phyloP scores from a whole-genome alignment of 139 green algal genomes.

The Closterium sp. region DNA sequence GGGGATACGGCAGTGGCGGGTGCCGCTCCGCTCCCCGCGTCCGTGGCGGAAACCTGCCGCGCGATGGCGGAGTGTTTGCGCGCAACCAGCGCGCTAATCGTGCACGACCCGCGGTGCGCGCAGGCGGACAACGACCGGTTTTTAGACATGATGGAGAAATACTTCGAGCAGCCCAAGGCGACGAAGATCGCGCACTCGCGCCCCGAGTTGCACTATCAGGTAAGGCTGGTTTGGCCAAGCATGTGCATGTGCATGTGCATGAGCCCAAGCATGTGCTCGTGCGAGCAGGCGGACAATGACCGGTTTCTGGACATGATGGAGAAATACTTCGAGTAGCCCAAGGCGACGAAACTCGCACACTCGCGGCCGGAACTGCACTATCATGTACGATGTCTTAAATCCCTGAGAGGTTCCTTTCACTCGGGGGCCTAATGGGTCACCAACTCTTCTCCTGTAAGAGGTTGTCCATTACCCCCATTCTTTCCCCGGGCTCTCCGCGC shows the following conservation, averaged over 20 bases:
- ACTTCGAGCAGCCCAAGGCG: constrained; percentile 68
- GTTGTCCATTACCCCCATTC: no score
- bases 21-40: neutral
- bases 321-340: constrained; percentile 71
- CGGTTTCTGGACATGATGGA: constrained; percentile 83
- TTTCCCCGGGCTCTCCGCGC: no score
- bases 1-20: neutral
- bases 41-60: neutral
- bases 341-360: constrained; percentile 67
- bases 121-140: constrained; percentile 69
- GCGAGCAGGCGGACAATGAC: constrained; percentile 39
- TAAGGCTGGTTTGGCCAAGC: no score
- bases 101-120: constrained; percentile 74
- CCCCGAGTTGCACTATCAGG: constrained; percentile 75
- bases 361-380: constrained; percentile 69
- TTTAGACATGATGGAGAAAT: constrained; percentile 81
- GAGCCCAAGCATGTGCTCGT: no score
- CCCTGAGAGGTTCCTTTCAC: no score
- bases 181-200: constrained; percentile 69
- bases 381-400: constrained; percentile 66
- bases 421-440: no score
- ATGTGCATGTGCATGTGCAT: no score
- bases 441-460: no score
- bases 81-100: constrained; percentile 35
- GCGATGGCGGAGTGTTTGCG: constrained; percentile 25